Evolutionary conservation across 1,284 basidiomycete species (phyloP), one percentile per base, ranked within the genome.

Genomic region (Tylopilus sp.): DNA sequence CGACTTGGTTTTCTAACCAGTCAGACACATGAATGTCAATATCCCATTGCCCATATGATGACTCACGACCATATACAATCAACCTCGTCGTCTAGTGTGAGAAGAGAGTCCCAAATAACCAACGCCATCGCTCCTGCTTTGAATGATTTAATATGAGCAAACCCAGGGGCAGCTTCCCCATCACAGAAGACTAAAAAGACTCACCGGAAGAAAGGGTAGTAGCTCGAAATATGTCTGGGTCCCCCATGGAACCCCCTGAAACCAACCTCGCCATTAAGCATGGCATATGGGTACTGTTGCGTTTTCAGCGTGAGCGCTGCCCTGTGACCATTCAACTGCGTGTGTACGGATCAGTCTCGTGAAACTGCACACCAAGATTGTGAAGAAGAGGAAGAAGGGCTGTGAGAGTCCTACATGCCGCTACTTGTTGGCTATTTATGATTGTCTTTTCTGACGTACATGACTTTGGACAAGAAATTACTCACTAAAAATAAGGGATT

Each of bases 21-120:
- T 16, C 1, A 13, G 22, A 6, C 19, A 19, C 64, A 18, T 47
- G 19, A 54, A 32, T 33, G 39, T 53, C 29, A 44, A 18, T 10
- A 8, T 12, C n/a, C 15, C 3, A 2, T 44, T n/a, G 24, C 39
- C 51, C 26, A 13, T 36, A 26, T 38, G 29, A 55, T 19, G 44
- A 72, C 71, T 74, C 57, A 72, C 71, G 38, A 38, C 71, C 71
- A 72, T 58, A 72, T 74, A 32, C 60, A 55, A 54, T 58, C 26
- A 18, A 75, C 56, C 32, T 72, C 73, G 10, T 70, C 53, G 5
- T 57, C 67, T 9, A 74, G 47, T 32, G 64, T 72, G 41, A 75
- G 58, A 47, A 74, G 18, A 24, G 61, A 29, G 6, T 75, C 67
- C 71, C 73, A 72, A 3, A 55, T 33, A 52, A 72, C 38, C 36